Base-by-base conservation (phyloP, 2,329 filamentous ascomycete genomes). In the Calonectria pteridis region DNA sequence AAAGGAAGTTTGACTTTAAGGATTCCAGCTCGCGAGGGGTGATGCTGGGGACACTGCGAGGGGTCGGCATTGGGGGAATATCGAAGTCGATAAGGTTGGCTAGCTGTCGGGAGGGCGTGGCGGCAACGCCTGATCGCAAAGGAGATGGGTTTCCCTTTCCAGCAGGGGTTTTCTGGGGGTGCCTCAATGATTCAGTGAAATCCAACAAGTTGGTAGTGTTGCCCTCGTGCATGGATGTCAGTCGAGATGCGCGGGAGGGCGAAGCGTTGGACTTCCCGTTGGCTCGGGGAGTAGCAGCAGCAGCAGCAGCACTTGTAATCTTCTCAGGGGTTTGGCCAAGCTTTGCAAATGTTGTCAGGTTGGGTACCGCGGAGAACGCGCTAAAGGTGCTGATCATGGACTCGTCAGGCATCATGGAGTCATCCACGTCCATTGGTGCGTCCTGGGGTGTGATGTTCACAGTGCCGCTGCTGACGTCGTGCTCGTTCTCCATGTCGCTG, bases 11-110 rank as follows among this genome's bases (percentile, higher is more conserved):
- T 0, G 96, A 98, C 84, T 98, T 98, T 73, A 98, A 89, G 18
- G 94, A 94, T 83, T 99, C 97, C 3, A 98, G 88, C 85, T 99
- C 97, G 40, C 97, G 92, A 2, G 97, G 94, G 2, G 96, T 98
- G 78, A 98, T 94, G 11, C 93, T 95, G 0, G 97, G 97, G 46
- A 98, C 91, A 69, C 95, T 98, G 75, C 96, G 93, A 18, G 97
- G 97, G 0, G 97, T 98, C 2, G 96, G 95, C 78, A 95, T 92
- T 0, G 96, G 95, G n/a, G 96, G 95, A 13, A 98, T 94, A 80
- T 98, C 97, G 80, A 93, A 88, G 76, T 91, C 89, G n/a, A 92
- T 91, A 53, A 97, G 89, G 80, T 93, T 94, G 40, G 92, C 88
- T 77, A 94, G 92, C 58, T 84, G 85, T 26, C 87, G 87, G 67